Evolutionary conservation across 1,139 yeast genomes (phyloP), one percentile per base, ranked within the genome.

Genomic region (Kodamaea sp.): DNA sequence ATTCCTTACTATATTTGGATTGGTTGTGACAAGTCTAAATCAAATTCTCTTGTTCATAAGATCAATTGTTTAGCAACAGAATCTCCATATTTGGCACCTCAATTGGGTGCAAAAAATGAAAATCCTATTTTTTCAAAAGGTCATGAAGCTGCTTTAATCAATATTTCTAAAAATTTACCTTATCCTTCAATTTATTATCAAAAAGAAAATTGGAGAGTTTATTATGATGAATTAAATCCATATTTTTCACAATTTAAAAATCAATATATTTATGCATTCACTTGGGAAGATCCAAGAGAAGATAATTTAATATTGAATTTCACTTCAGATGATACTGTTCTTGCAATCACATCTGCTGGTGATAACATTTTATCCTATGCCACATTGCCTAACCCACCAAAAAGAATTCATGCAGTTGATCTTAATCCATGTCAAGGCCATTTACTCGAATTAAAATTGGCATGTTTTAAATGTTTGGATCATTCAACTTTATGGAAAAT

Each of bases 261-360:
- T 56, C 89, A 84, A 62, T 85, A 84, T 59, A 85, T 85, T 43
- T 85, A 85, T 56, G 90, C 95, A 3, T 85, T 85, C 62, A 85
- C 94, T 7, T 85, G 95, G 95, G 95, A 85, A 62, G 95, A 85
- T 57, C 95, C 95, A 27, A 73, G 84, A 42, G 94, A 84, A 61
- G 95, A 85, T 61, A 75, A 79, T 47, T 71, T 73, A 32, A 81
- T 85, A 43, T 70, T 85, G 50, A 73, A 79, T 37, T 69, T 85
- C 51, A 67, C 70, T 29, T 63, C 78, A 10, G 70, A 75, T 26
- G 95, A 85, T 53, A 82, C 87, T 1, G 86, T 85, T 7, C 70
- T 85, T 51, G 92, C 92, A 23, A 85, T 85, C 43, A 84, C 95
- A 7, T 84, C 92, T 35, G 95, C 95, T 6, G 92, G 94, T 49